Percentiles rank a stretch among this genome's conserved stretches.
Conservation (phyloP, 2,329 filamentous ascomycete genomes). For the Pseudogymnoascus sp. region DNA sequence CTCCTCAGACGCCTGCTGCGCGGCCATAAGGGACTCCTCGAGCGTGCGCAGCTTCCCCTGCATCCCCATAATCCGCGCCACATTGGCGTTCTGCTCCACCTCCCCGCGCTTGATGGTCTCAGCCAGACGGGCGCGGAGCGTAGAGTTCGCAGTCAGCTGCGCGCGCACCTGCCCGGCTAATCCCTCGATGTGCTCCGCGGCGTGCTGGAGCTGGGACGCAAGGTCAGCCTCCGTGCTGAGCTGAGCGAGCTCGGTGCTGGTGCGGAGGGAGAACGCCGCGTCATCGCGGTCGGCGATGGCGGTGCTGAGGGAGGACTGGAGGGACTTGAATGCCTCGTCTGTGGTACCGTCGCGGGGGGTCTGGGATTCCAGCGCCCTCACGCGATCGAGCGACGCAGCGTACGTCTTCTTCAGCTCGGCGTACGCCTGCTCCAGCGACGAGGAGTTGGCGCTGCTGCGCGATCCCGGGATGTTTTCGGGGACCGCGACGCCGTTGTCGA, state of each 20-base stretch:
- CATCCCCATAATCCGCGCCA: constrained; percentile 72
- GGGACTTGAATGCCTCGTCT: constrained; percentile 50
- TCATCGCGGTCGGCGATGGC: constrained; percentile 65
- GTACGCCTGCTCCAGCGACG: constrained; percentile 66
- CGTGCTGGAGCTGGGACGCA: constrained; percentile 61
- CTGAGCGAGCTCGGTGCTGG: constrained; percentile 45
- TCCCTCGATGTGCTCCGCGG: constrained; percentile 69
- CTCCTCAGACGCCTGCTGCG: constrained; percentile 81
- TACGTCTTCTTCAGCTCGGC: constrained; percentile 67
- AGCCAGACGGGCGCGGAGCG: constrained; percentile 66
- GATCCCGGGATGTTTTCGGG: constrained; percentile 37
- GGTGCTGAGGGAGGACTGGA: constrained; percentile 60
- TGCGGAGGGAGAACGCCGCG: constrained; percentile 52
- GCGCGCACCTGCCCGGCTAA: constrained; percentile 70
- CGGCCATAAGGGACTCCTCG: constrained; percentile 74
- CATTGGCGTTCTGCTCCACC: constrained; percentile 69
- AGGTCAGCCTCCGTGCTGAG: constrained; percentile 54
- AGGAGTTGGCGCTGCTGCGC: constrained; percentile 40
- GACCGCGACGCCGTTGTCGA: constrained; percentile 74
- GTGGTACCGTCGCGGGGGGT: constrained; percentile 49
- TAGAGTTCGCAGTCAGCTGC: constrained; percentile 70
- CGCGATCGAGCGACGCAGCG: constrained; percentile 53
- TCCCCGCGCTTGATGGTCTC: constrained; percentile 79
- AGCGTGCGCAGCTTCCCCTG: constrained; percentile 71
- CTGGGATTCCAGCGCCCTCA: constrained; percentile 53